Base-by-base conservation (phyloP, 2,329 filamentous ascomycete species). In the Apiospora hydei region DNA sequence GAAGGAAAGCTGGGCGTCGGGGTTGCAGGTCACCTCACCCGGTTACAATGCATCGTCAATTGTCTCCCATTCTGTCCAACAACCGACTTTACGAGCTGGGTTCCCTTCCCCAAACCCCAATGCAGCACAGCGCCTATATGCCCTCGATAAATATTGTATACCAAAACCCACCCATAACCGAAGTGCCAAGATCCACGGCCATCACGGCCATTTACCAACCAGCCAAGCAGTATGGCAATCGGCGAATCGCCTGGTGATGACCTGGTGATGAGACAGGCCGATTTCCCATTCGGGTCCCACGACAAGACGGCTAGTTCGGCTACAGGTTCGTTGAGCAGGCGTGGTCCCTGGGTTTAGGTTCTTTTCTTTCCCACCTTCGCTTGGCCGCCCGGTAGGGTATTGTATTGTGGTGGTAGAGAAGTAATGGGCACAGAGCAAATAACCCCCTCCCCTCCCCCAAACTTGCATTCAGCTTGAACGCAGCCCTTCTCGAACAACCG, bases 241-340 rank as follows among this genome's bases (percentile, higher is more conserved):
- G 53, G 53, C 53, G 30, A 61, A 61, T 34, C 38, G 30, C 30
- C 30, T 61, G 53, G 53, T 61, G 53, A 61, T 61, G 53, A 61
- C 30, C 30, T 61, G 53, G 53, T 61, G 53, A 61, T 61, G 53
- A 61, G 53, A 61, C 53, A 61, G 30, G 53, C 53, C 38, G 16
- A 61, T 34, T 61, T 30, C 53, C 53, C 16, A 38, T 38, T 38
- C 7, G 30, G 53, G 16, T 11, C 53, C 53, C 53, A 61, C 30
- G 53, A 61, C 53, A 61, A 61, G 53, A 61, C 53, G 53, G 53
- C 53, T 61, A 61, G 53, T 21, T 61, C 53, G 53, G 53, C 53
- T 38, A 26, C 53, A 16, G 53, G 16, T 61, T n/a, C n/a, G n/a
- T n/a, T n/a, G n/a, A n/a, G n/a, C n/a, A n/a, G n/a, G n/a, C n/a